phyloP scores from a whole-genome alignment of 306 rosid genomes.

The Sophora flavescens region DNA sequence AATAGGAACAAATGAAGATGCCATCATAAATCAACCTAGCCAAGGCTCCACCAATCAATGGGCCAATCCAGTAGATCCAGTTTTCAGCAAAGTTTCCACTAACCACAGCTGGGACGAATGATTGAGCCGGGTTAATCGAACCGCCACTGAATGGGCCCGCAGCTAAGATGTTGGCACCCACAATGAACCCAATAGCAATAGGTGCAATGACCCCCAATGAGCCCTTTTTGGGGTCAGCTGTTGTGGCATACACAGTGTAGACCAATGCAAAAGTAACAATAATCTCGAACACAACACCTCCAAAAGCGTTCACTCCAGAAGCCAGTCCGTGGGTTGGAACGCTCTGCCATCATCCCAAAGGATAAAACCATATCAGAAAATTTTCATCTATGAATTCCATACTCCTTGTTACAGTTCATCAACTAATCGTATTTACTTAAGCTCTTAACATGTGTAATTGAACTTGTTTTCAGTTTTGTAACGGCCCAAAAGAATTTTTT shows the following conservation, averaged over 20 bases:
- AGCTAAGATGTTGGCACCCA: constrained; percentile 86
- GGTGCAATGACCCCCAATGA: constrained; percentile 79
- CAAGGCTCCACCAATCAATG: constrained; percentile 83
- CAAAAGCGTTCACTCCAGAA: constrained; percentile 64
- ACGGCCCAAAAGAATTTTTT: not conserved
- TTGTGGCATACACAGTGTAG: constrained; percentile 93
- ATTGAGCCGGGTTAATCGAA: constrained; percentile 94
- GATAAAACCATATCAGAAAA: not conserved
- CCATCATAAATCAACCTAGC: constrained; percentile 81
- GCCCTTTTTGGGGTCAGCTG: constrained; percentile 89
- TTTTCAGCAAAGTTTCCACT: constrained; percentile 60
- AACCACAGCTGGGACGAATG: constrained; percentile 88
- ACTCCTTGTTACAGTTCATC: no score
- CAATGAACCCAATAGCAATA: constrained; percentile 87
- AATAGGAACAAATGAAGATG: constrained; percentile 67
- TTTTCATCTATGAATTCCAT: not conserved
- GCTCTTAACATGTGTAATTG: not conserved
- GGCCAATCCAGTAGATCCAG: constrained; percentile 97
- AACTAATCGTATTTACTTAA: not conserved
- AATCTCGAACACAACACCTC: constrained; percentile 74
- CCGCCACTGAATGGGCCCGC: constrained; percentile 96
- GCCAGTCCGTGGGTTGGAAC: constrained; percentile 78
- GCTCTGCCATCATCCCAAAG: constrained; percentile 52
- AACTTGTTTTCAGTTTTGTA: not conserved
- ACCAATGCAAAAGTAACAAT: constrained; percentile 73